These are phyloP conservation scores for Coniochaeta hoffmannii DNA, from an alignment of 2,329 filamentous ascomycete genomes.

Conservation along the genomic window DNA sequence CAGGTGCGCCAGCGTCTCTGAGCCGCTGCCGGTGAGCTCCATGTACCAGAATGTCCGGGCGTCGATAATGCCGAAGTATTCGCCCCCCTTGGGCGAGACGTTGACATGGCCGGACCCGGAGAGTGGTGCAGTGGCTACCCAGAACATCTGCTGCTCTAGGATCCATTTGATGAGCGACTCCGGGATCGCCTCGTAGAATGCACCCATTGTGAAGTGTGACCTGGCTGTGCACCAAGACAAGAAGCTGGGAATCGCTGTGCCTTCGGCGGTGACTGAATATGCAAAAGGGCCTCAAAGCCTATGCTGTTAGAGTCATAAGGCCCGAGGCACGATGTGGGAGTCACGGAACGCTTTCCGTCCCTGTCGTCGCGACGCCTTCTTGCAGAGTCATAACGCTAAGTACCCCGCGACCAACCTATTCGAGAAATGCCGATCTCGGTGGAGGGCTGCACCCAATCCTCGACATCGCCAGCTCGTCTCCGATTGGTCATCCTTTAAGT, in stretches of 20 bases:
- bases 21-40: conserved; percentile 67
- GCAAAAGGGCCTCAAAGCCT: too few relatives aligned
- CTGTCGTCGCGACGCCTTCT: too few relatives aligned
- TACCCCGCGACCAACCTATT: background rate
- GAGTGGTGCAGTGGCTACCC: conserved; percentile 64
- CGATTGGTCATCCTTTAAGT: too few relatives aligned
- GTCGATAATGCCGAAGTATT: conserved; percentile 23
- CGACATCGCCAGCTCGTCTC: too few relatives aligned
- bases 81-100: conserved; percentile 66
- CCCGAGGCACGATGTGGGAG: too few relatives aligned
- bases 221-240: background rate
- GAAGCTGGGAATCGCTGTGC: background rate
- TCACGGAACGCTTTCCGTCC: too few relatives aligned
- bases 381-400: too few relatives aligned
- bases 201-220: conserved; percentile 14
- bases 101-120: conserved; percentile 62
- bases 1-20: conserved; percentile 68
- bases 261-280: too few relatives aligned
- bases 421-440: conserved; percentile 1
- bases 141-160: conserved; percentile 63
- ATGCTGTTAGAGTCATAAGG: too few relatives aligned
- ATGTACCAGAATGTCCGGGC: conserved; percentile 47
- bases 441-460: too few relatives aligned
- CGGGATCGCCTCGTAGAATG: conserved; percentile 18
- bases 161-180: conserved; percentile 53